These are phyloP conservation scores for Batkoa obscura DNA, from an alignment of 371 early-diverging fungal species.

Conservation along the genomic window DNA sequence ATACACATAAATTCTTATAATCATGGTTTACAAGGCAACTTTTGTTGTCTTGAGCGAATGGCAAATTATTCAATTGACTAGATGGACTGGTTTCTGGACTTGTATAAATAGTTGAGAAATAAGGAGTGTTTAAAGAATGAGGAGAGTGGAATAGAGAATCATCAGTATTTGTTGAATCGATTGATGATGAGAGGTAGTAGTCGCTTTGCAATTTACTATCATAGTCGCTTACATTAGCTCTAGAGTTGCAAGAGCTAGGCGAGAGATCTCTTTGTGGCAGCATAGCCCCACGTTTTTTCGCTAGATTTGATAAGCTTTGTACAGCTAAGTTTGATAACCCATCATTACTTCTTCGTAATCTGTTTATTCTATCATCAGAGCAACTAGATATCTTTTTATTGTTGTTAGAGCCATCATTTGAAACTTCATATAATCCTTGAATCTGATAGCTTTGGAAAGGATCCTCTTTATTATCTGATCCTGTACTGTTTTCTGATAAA, in stretches of 20 bases:
- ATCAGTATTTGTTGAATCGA: neutral
- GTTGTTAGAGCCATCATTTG: neutral
- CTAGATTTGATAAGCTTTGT: slow-evolving; percentile 5
- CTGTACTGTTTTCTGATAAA: neutral
- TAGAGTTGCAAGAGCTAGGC: neutral
- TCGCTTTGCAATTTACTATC: neutral
- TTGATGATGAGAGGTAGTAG: neutral
- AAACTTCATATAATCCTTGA: too few species aligned
- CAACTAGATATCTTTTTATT: neutral
- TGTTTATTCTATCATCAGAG: neutral
- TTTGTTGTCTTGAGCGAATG: neutral
- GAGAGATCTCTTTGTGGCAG: too few species aligned
- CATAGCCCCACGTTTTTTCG: slow-evolving; percentile 1
- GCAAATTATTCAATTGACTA: neutral
- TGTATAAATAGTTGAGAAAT: neutral
- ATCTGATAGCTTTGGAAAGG: neutral
- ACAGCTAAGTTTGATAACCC: slow-evolving; percentile 4
- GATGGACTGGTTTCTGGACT: neutral
- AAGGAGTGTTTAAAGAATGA: neutral
- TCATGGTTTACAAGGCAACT: neutral
- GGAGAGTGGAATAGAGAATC: too few species aligned
- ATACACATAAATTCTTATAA: too few species aligned
- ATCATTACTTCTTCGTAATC: neutral
- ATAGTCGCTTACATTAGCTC: neutral
- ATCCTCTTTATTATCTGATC: neutral